Conservation (phyloP, 306 rosid genomes). For the apple (Malus domestica) region ASM211411v1 NC_041794.1:35946501-35947000, state of each 20-base stretch:
- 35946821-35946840: constrained; percentile 89
- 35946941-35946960: constrained; percentile 79
- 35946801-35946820: constrained; percentile 78
- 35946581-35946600: constrained; percentile 43
- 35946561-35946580: constrained; percentile 42
- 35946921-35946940: constrained; percentile 78
- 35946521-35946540: constrained; percentile 37
- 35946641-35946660: constrained; percentile 65
- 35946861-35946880: constrained; percentile 81
- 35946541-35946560: constrained; percentile 35
- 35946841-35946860: constrained; percentile 80
- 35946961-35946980: constrained; percentile 79
- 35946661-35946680: constrained; percentile 86
- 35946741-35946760: constrained; percentile 26
- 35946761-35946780: constrained; percentile 64
- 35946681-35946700: constrained; percentile 81
- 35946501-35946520: constrained; percentile 24
- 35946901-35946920: constrained; percentile 80
- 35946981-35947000: constrained; percentile 40
- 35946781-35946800: constrained; percentile 89
- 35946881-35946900: constrained; percentile 85
- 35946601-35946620: constrained; percentile 77
- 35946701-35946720: constrained; percentile 75
- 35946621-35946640: constrained; percentile 68
- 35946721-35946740: constrained; percentile 60